Evolutionary conservation across 306 rosid genomes (phyloP).

Genomic region (Canavalia ensiformis): DNA sequence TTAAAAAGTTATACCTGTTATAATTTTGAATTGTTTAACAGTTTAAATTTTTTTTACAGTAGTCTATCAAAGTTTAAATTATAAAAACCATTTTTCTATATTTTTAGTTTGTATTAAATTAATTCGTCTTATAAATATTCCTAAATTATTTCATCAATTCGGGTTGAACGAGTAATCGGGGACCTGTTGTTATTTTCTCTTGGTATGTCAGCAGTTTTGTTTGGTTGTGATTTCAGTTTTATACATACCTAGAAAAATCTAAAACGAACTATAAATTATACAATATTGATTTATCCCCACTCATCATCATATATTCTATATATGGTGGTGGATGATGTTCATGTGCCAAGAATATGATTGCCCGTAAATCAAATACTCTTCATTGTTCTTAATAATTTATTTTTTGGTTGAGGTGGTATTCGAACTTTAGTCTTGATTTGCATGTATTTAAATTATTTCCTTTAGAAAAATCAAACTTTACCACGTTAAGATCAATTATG

Average conservation of each 20-base stretch:
- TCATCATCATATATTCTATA: slow-evolving; percentile 10
- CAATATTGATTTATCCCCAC: background rate
- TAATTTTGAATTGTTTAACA: too few species aligned
- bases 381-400: background rate
- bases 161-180: background rate
- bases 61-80: too few species aligned
- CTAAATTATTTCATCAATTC: background rate
- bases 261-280: background rate
- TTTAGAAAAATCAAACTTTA: background rate
- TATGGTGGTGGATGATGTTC: background rate
- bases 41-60: too few species aligned
- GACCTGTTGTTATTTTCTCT: background rate
- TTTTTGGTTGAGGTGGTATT: background rate
- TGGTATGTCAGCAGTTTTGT: background rate
- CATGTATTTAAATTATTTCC: background rate
- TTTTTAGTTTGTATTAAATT: background rate
- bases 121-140: background rate
- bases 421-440: background rate
- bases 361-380: background rate
- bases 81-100: too few species aligned
- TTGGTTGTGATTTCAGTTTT: background rate
- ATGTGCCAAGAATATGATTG: background rate
- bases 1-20: too few species aligned
- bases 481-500: background rate
- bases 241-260: background rate